Percentiles rank a stretch among this genome's conserved stretches.
Conservation (phyloP, 805 yeast species). For the Kluyveromyces aestuarii region DNA sequence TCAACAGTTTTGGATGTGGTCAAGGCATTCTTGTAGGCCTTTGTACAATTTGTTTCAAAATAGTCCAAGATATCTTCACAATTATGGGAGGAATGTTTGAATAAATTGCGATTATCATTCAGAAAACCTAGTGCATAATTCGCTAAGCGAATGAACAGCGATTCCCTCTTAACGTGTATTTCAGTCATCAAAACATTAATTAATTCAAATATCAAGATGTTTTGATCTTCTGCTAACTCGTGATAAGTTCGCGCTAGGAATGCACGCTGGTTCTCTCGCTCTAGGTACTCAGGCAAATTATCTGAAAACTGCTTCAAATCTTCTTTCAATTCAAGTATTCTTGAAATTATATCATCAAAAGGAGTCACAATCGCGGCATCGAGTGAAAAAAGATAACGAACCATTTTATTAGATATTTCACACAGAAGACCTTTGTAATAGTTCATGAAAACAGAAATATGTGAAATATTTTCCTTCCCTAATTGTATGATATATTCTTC, state of each 20-base stretch:
- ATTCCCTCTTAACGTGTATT: background rate
- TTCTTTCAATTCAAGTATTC: slow-evolving; percentile 9
- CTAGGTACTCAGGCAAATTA: background rate
- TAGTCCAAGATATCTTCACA: background rate
- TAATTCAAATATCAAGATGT: background rate
- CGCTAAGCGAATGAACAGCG: slow-evolving; percentile 11
- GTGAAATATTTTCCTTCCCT: background rate
- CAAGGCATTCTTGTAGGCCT: background rate
- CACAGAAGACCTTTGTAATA: slow-evolving; percentile 13
- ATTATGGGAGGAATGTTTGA: slow-evolving; percentile 6
- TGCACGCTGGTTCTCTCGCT: background rate
- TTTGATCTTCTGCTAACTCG: slow-evolving; percentile 1
- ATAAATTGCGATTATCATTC: slow-evolving; percentile 13
- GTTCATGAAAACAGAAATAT: background rate
- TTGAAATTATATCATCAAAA: slow-evolving; percentile 18
- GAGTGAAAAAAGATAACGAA: slow-evolving; percentile 13
- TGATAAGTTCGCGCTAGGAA: background rate
- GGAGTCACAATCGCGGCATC: slow-evolving; percentile 10
- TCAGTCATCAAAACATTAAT: background rate
- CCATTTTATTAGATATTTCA: slow-evolving; percentile 11
- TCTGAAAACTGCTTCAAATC: slow-evolving; percentile 5
- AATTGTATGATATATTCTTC: background rate
- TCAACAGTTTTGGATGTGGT: background rate
- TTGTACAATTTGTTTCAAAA: background rate
- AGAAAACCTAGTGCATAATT: slow-evolving; percentile 16